Evolutionary conservation across 495 filamentous ascomycete genomes (phyloP).

Genomic region (Aspergillus sparsus): DNA sequence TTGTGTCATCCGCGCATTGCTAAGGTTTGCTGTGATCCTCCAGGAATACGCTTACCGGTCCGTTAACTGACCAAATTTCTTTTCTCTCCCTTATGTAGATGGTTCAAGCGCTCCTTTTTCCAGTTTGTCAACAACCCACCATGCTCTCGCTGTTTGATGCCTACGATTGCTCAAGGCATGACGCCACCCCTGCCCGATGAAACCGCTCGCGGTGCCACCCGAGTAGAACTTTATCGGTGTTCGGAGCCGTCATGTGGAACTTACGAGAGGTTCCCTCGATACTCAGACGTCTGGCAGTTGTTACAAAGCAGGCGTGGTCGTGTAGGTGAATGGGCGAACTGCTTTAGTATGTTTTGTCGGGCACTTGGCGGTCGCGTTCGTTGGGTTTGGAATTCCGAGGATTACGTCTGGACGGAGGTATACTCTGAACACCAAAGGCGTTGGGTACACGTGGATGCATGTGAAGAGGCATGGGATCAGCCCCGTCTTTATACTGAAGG

Average conservation of each 20-base stretch:
- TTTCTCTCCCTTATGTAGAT: constrained; percentile 51
- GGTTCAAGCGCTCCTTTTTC: constrained; percentile 96
- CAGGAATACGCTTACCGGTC: constrained; percentile 7
- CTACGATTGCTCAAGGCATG: constrained; percentile 80
- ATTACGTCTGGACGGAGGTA: constrained; percentile 96
- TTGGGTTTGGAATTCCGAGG: constrained; percentile 98
- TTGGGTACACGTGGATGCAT: constrained; percentile 97
- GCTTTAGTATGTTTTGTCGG: constrained; percentile 97
- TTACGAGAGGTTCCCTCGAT: constrained; percentile 89
- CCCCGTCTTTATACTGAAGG: constrained; percentile 91
- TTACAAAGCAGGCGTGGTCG: constrained; percentile 82
- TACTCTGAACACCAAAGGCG: constrained; percentile 91
- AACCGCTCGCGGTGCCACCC: constrained; percentile 77
- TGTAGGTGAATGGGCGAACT: constrained; percentile 96
- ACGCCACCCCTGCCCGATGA: constrained; percentile 86
- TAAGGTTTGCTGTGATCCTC: constrained; percentile 55
- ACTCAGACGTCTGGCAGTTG: constrained; percentile 93
- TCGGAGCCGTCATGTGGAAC: constrained; percentile 66
- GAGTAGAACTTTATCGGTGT: constrained; percentile 89
- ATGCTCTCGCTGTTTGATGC: constrained; percentile 75
- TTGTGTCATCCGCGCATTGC: constrained; percentile 86
- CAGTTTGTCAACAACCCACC: constrained; percentile 94
- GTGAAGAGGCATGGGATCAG: constrained; percentile 95
- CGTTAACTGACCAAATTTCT: constrained; percentile 3
- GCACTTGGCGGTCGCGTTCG: constrained; percentile 87